A percentile compares a stretch with the other conserved stretches of the same genome.
phyloP scores from a whole-genome alignment of 208 protist genomes.

The Wallacemonas collosoma region DNA sequence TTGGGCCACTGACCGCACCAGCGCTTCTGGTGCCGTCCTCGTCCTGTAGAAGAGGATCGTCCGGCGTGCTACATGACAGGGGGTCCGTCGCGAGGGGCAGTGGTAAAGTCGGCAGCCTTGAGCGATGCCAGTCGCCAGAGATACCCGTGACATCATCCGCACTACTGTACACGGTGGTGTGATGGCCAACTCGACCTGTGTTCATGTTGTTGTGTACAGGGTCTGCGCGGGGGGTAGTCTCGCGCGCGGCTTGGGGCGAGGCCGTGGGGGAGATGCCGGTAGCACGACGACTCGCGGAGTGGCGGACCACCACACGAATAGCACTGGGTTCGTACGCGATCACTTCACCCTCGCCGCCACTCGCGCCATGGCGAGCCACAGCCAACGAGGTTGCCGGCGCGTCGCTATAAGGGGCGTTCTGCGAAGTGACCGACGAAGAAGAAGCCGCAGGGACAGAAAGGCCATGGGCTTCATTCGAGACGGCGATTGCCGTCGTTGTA shows the following conservation, averaged over 20 bases:
- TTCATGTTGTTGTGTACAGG: not conserved
- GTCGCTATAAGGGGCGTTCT: too few species aligned
- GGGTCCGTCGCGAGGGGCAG: not conserved
- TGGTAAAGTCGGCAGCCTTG: not conserved
- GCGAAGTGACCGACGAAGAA: too few species aligned
- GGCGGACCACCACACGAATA: conserved; percentile 15
- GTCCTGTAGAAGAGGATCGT: not conserved
- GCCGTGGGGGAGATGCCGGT: too few species aligned
- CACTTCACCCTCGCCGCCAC: not conserved
- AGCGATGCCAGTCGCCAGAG: not conserved
- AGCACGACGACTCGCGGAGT: not conserved
- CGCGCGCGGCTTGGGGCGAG: too few species aligned
- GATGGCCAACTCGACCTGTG: not conserved
- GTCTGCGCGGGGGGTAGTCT: too few species aligned
- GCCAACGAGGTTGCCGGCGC: too few species aligned
- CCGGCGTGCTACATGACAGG: not conserved
- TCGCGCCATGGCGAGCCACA: too few species aligned
- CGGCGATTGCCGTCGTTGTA: too few species aligned
- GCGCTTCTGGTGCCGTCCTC: not conserved
- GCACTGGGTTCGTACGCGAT: not conserved
- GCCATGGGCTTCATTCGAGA: too few species aligned
- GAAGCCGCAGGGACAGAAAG: too few species aligned
- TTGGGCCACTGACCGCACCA: not conserved
- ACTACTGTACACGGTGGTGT: not conserved
- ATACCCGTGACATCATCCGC: not conserved